phyloP scores from a whole-genome alignment of 129 eudicot genomes.

The Solidago caesia region DNA sequence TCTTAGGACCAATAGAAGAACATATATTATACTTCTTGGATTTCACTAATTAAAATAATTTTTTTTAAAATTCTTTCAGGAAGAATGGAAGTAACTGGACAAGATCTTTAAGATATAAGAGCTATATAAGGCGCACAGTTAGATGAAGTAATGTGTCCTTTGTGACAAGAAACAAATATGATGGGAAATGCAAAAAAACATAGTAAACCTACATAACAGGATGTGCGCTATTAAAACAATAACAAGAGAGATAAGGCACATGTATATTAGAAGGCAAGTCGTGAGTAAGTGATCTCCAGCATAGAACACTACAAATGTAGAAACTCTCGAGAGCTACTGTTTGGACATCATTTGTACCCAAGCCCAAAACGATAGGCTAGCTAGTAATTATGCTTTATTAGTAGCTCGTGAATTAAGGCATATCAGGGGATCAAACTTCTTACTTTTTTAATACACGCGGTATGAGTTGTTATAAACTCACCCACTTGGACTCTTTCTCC shows the following conservation, averaged over 20 bases:
- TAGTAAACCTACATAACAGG: conserved; percentile 2
- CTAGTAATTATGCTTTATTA: too few species aligned
- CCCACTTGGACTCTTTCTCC: too few species aligned
- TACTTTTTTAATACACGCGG: too few species aligned
- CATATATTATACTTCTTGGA: conserved; percentile 8
- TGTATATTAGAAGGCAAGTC: neutral
- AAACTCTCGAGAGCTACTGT: neutral
- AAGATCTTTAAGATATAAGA: neutral
- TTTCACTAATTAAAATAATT: neutral
- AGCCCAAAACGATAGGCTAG: too few species aligned
- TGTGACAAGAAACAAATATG: conserved; percentile 6
- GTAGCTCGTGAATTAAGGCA: too few species aligned
- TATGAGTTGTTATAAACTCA: too few species aligned
- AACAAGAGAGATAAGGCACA: neutral
- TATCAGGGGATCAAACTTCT: too few species aligned
- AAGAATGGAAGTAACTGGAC: neutral
- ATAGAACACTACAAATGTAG: neutral
- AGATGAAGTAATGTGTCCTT: neutral
- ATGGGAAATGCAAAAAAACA: neutral
- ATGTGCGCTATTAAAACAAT: neutral
- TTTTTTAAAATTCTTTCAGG: neutral
- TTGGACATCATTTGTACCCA: too few species aligned
- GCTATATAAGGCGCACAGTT: neutral
- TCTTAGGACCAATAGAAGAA: neutral
- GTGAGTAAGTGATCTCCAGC: neutral